phyloP scores from a whole-genome alignment of 306 rosid species.

The Astragalus membranaceus region DNA sequence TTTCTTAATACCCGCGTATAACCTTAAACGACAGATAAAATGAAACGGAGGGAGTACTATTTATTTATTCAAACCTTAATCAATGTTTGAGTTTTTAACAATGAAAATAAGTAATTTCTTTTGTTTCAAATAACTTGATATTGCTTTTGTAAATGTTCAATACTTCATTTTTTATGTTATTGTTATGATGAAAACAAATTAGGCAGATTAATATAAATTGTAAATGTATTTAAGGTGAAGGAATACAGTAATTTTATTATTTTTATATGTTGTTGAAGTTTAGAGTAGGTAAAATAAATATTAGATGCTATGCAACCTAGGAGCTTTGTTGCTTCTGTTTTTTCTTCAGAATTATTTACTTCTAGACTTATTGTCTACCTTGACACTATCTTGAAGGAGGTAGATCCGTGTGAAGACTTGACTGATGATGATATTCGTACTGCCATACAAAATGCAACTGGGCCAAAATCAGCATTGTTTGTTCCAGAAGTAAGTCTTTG shows the following conservation, averaged over 20 bases:
- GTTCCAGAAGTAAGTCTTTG: constrained; percentile 81
- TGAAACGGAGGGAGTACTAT: too few relatives aligned
- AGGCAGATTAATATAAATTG: not conserved
- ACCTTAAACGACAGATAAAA: too few relatives aligned
- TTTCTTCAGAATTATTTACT: not conserved
- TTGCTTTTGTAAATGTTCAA: not conserved
- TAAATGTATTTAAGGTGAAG: not conserved
- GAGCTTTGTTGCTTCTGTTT: constrained; percentile 14
- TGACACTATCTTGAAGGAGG: constrained; percentile 60
- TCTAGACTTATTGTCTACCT: constrained; percentile 17
- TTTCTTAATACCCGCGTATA: too few relatives aligned
- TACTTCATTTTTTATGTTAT: not conserved
- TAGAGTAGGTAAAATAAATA: not conserved
- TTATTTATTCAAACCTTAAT: not conserved
- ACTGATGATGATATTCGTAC: constrained; percentile 98
- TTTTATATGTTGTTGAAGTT: not conserved
- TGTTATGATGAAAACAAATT: not conserved
- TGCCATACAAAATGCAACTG: constrained; percentile 97
- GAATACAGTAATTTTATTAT: not conserved
- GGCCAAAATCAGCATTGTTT: constrained; percentile 89
- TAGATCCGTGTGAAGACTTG: constrained; percentile 97
- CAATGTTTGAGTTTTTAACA: not conserved
- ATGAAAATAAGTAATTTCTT: not conserved
- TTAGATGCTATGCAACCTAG: not conserved
- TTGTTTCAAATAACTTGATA: not conserved